Base-by-base conservation (phyloP, 495 filamentous ascomycete genomes). In the Penicillium steckii region DNA sequence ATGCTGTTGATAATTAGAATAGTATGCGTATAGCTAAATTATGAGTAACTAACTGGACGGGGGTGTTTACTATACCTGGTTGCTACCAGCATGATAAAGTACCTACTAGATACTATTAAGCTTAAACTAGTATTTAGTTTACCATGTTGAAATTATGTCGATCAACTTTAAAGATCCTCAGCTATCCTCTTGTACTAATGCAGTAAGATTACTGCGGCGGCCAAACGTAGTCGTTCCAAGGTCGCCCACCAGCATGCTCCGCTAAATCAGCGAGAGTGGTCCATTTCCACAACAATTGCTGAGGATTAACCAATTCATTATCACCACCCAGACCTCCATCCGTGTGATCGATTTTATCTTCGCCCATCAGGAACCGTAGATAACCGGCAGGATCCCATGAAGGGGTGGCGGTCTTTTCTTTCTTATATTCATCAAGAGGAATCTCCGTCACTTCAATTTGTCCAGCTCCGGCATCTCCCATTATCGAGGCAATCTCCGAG, bases 301-400 rank as follows among this genome's bases (percentile, higher is more conserved):
- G 33, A 37, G 33, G 33, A 37, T 37, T 37, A 7, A 37, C 51
- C 33, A 64, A 7, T 18, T 53, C 53, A 46, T 64, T 59, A 45
- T 56, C 54, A 38, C 42, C 44, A 15, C 59, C 57, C 22, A 60
- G 19, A 3, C 52, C 57, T 18, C n/a, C 33, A 12, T 25, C 12
- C n/a, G 60, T 55, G 47, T 67, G 57, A 17, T 61, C 44, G 25
- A 64, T 58, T 43, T 55, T 57, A 1, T 43, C 45, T 48, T 67
- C 60, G 0, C 58, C 58, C 57, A 64, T 61, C 55, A 62, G 53
- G 22, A 65, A 67, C 18, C 61, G 45, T 25, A 67, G n/a, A 52
- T 50, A 64, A 15, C 17, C 15, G 8, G 55, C 60, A 1, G 64
- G 64, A 35, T 61, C 57, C 37, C 40, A 61, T 2, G 52, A 57